A percentile compares a stretch with the other conserved stretches of the same genome.
Evolutionary conservation across 192 early-diverging fungal genomes (phyloP).

Genomic region (Backusella luteola): DNA sequence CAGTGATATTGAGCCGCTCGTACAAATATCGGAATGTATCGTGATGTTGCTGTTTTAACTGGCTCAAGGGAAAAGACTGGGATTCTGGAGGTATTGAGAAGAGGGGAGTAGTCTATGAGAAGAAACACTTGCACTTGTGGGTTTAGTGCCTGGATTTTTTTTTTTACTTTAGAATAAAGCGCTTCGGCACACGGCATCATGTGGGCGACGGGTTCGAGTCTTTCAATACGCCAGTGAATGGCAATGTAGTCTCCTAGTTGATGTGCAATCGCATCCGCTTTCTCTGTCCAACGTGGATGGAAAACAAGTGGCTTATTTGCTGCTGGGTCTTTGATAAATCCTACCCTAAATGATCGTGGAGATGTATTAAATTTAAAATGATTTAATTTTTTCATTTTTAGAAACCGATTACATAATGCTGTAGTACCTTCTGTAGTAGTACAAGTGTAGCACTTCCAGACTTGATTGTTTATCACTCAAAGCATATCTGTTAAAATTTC

Average conservation of each 20-base stretch:
- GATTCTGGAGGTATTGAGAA: constrained; percentile 24
- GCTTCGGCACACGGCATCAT: constrained; percentile 33
- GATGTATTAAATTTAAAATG: neutral
- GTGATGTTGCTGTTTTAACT: constrained; percentile 30
- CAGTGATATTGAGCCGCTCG: constrained; percentile 28
- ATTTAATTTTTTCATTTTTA: neutral
- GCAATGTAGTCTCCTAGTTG: constrained; percentile 32
- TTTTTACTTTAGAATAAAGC: constrained; percentile 17
- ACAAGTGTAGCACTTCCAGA: constrained; percentile 29
- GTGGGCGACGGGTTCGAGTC: constrained; percentile 6
- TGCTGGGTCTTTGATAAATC: constrained; percentile 26
- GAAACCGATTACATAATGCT: neutral
- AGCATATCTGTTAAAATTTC: neutral
- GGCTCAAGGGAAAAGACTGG: constrained; percentile 23
- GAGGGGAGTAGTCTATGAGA: constrained; percentile 39
- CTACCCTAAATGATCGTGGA: neutral
- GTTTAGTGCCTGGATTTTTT: neutral
- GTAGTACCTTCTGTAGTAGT: constrained; percentile 29
- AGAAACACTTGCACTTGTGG: constrained; percentile 26
- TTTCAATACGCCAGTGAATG: constrained; percentile 44
- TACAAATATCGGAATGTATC: constrained; percentile 27
- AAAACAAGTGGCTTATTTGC: constrained; percentile 18
- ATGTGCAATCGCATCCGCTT: constrained; percentile 23
- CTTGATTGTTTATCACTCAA: neutral
- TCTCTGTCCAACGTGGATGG: constrained; percentile 8